Percentiles rank a stretch among this genome's conserved stretches.
Evolutionary conservation across 2,329 filamentous ascomycete species (phyloP).

Genomic region (Metarhizium guizhouense): DNA sequence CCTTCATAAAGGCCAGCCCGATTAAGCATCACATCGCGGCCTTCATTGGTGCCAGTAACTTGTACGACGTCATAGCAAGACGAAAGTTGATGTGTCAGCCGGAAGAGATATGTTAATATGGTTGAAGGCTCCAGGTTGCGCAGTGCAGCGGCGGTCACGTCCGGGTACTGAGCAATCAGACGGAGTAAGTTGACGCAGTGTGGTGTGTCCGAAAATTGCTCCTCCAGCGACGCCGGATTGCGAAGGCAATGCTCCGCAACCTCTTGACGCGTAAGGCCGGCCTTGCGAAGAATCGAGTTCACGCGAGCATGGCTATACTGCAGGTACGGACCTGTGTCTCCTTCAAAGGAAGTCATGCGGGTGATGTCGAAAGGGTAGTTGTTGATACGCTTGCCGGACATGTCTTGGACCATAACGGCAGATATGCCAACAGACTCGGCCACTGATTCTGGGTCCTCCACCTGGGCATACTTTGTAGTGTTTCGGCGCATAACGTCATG

Average conservation of each 20-base stretch:
- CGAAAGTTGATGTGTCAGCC: constrained; percentile 66
- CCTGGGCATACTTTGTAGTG: constrained; percentile 54
- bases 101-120: constrained; percentile 61
- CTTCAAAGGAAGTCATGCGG: constrained; percentile 64
- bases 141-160: constrained; percentile 51
- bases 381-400: constrained; percentile 51
- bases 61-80: constrained; percentile 67
- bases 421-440: constrained; percentile 60
- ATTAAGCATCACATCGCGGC: constrained; percentile 47
- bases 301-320: constrained; percentile 62
- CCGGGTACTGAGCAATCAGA: constrained; percentile 53
- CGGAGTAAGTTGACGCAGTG: constrained; percentile 50
- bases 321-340: constrained; percentile 64
- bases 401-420: constrained; percentile 66
- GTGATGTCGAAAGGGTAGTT: constrained; percentile 59
- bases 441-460: constrained; percentile 51
- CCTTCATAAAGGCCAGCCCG: constrained; percentile 53
- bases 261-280: constrained; percentile 7
- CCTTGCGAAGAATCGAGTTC: constrained; percentile 29
- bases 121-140: constrained; percentile 59
- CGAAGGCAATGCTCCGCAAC: not conserved
- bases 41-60: constrained; percentile 58
- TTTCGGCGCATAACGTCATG: constrained; percentile 62
- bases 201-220: constrained; percentile 16
- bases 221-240: constrained; percentile 7